These are phyloP conservation scores for Chalaropsis ovoidea DNA, from an alignment of 2,329 filamentous ascomycete species.

Conservation along the genomic window DNA sequence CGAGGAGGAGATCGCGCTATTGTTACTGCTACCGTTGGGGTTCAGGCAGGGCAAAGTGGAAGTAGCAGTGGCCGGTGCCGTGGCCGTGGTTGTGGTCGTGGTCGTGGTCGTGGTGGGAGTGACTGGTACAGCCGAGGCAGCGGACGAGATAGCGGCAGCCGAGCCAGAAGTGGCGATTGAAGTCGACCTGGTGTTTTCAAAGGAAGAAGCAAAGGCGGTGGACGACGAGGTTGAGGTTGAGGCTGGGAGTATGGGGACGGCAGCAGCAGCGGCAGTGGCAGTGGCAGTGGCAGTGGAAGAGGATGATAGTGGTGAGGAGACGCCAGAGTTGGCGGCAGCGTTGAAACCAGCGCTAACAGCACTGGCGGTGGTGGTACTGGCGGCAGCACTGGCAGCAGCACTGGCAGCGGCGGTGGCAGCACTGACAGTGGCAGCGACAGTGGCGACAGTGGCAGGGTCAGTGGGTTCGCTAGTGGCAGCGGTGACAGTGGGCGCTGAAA, in stretches of 20 bases:
- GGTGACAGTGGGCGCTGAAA: conserved; percentile 9
- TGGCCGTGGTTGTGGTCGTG: neutral
- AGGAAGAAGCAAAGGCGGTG: conserved; percentile 13
- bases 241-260: conserved; percentile 32
- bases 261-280: conserved; percentile 34
- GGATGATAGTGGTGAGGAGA: conserved; percentile 44
- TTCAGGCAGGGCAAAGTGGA: conserved; percentile 22
- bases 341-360: neutral
- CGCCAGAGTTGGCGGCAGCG: conserved; percentile 1
- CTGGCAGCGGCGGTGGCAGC: conserved; percentile 54
- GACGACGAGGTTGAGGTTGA: conserved; percentile 17
- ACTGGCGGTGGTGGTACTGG: neutral
- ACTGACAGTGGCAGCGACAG: conserved; percentile 28
- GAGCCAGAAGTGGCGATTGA: conserved; percentile 16
- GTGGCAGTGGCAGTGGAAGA: conserved; percentile 41
- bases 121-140: conserved; percentile 8
- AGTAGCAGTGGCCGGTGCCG: neutral
- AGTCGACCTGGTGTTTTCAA: conserved; percentile 19
- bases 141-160: conserved; percentile 18
- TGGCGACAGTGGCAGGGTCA: conserved; percentile 45
- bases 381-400: conserved; percentile 39
- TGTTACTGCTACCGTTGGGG: conserved; percentile 18
- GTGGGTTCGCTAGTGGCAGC: conserved; percentile 2
- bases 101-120: neutral
- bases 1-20: conserved; percentile 23